These are phyloP conservation scores for Mycena rosella DNA, from an alignment of 768 basidiomycete genomes.

Conservation along the genomic window DNA sequence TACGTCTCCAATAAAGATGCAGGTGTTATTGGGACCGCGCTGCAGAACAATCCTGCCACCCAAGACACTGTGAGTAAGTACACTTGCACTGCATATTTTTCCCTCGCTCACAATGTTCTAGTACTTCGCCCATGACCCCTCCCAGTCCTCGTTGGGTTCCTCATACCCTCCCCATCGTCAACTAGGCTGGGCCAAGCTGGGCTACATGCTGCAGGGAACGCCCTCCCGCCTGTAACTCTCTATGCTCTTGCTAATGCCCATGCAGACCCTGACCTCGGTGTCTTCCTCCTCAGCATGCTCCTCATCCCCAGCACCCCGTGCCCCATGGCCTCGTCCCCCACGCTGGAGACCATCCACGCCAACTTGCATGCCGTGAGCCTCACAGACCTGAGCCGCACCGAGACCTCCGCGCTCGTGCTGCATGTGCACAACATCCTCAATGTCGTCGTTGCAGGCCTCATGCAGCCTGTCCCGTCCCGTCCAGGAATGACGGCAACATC, in stretches of 20 bases:
- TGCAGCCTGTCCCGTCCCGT: slow-evolving; percentile 69
- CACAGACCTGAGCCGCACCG: slow-evolving; percentile 63
- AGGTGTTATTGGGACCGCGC: slow-evolving; percentile 87
- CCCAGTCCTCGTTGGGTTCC: slow-evolving; percentile 69
- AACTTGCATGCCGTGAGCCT: slow-evolving; percentile 81
- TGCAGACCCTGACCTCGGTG: slow-evolving; percentile 79
- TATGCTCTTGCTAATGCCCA: neutral
- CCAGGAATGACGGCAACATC: slow-evolving; percentile 76
- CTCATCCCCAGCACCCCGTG: slow-evolving; percentile 61
- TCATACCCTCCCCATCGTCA: slow-evolving; percentile 62
- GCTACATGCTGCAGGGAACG: slow-evolving; percentile 71
- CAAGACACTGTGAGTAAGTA: slow-evolving; percentile 77
- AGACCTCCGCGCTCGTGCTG: slow-evolving; percentile 63
- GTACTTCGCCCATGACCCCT: slow-evolving; percentile 76
- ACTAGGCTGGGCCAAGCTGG: slow-evolving; percentile 78
- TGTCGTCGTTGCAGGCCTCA: slow-evolving; percentile 65
- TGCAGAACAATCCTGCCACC: slow-evolving; percentile 91
- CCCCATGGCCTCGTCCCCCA: slow-evolving; percentile 39
- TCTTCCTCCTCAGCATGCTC: slow-evolving; percentile 83
- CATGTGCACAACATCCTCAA: slow-evolving; percentile 65
- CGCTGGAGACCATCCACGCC: slow-evolving; percentile 61
- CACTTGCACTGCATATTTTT: neutral
- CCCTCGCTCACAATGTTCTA: slow-evolving; percentile 40
- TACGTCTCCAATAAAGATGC: slow-evolving; percentile 71
- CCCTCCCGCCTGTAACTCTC: neutral